A percentile compares a stretch with the other conserved stretches of the same genome.
These are phyloP conservation scores for Fraxinus velutina DNA, from an alignment of 305 asterid species.

Conservation along the genomic window DNA sequence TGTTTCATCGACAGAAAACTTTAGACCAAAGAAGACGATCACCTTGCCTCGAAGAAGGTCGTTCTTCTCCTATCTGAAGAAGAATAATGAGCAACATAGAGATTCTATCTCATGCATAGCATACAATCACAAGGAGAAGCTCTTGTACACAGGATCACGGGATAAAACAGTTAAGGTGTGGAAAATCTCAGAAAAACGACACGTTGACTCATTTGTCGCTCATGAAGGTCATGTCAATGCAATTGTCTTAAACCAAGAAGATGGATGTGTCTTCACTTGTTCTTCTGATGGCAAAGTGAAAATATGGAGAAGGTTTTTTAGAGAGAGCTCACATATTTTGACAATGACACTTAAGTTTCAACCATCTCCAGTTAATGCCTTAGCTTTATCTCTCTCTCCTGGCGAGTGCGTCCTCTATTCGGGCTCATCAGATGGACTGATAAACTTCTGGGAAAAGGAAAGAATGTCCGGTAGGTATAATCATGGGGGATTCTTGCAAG, in stretches of 20 bases:
- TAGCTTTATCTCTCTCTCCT: conserved; percentile 38
- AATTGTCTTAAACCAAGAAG: conserved; percentile 52
- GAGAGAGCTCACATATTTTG: conserved; percentile 54
- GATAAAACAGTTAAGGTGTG: conserved; percentile 66
- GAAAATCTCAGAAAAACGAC: conserved; percentile 43
- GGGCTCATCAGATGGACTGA: conserved; percentile 67
- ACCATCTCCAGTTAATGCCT: conserved; percentile 55
- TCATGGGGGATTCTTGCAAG: conserved; percentile 66
- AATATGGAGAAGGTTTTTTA: conserved; percentile 60
- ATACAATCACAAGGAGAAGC: conserved; percentile 49
- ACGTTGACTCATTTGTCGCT: conserved; percentile 61
- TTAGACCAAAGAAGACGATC: conserved; percentile 40
- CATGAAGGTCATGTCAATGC: conserved; percentile 65
- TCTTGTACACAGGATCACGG: conserved; percentile 70
- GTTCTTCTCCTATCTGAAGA: conserved; percentile 37
- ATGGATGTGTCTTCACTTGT: conserved; percentile 68
- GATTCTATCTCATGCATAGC: conserved; percentile 57
- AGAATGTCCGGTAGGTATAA: conserved; percentile 60
- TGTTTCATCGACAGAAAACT: conserved; percentile 32
- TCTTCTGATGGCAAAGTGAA: conserved; percentile 70
- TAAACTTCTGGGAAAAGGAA: conserved; percentile 75
- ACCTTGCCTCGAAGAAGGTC: conserved; percentile 50
- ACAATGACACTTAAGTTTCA: conserved; percentile 66
- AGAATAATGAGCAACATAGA: conserved; percentile 31
- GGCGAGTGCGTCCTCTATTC: conserved; percentile 51